A percentile compares a stretch with the other conserved stretches of the same genome.
Conservation (phyloP, 2,329 filamentous ascomycete species). For the Exophiala calicioides region DNA sequence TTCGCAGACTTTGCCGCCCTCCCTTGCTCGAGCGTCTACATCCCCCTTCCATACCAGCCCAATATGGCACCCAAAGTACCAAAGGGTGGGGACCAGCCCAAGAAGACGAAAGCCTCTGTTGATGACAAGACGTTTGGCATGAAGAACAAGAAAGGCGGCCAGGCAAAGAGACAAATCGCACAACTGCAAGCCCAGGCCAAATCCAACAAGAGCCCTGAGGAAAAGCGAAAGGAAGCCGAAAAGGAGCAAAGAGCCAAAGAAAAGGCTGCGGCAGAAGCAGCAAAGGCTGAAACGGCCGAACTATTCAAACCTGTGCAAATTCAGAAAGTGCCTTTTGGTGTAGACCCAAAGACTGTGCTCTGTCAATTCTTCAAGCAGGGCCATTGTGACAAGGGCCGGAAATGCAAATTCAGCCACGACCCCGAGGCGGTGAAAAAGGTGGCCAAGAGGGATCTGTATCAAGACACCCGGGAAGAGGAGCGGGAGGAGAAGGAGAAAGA, state of each 20-base stretch:
- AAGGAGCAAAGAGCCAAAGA: conserved; percentile 73
- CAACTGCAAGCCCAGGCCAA: conserved; percentile 75
- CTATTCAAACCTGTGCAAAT: conserved; percentile 89
- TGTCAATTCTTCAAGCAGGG: conserved; percentile 98
- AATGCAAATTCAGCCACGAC: conserved; percentile 98
- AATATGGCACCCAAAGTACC: conserved; percentile 50
- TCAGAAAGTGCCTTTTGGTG: conserved; percentile 97
- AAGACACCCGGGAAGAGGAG: conserved; percentile 74
- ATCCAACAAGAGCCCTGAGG: conserved; percentile 75
- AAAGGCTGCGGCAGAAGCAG: conserved; percentile 85
- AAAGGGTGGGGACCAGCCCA: conserved; percentile 44
- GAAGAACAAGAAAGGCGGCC: conserved; percentile 99
- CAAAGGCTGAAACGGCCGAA: conserved; percentile 75
- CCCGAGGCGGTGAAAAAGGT: conserved; percentile 84
- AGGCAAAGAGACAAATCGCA: conserved; percentile 86
- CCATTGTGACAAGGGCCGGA: conserved; percentile 92
- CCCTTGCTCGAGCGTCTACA: not conserved
- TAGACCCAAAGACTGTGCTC: conserved; percentile 95
- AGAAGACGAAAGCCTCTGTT: conserved; percentile 57
- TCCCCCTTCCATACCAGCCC: not conserved
- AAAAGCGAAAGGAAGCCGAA: conserved; percentile 75
- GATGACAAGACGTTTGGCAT: conserved; percentile 99
- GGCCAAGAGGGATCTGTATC: conserved; percentile 89
- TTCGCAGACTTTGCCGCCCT: not conserved
- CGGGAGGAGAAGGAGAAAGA: conserved; percentile 75